phyloP scores from a whole-genome alignment of 352 stramenopile species.

The Phytophthora litchii region DNA sequence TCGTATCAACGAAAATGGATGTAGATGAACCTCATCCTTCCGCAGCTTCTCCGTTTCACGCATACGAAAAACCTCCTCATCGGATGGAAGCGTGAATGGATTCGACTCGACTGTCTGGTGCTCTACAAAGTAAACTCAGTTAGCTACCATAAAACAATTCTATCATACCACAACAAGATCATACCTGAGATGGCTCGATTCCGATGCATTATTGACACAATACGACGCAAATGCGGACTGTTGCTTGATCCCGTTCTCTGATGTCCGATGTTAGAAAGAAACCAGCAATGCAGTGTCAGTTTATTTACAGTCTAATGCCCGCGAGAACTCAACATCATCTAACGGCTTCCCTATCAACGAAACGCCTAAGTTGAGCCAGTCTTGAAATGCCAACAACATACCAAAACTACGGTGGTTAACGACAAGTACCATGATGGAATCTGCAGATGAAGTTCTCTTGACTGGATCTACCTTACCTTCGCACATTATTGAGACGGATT shows the following conservation, averaged over 20 bases:
- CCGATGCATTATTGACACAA: constrained; percentile 28
- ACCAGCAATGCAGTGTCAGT: not conserved
- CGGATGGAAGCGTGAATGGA: constrained; percentile 92
- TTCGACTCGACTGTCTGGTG: constrained; percentile 66
- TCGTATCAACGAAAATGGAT: not conserved
- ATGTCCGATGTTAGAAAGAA: not conserved
- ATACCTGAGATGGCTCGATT: constrained; percentile 30
- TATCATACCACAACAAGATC: not conserved
- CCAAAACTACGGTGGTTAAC: too few relatives aligned
- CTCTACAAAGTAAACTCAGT: constrained; percentile 28
- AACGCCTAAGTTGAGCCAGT: constrained; percentile 5
- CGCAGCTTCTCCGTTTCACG: constrained; percentile 90
- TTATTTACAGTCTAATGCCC: constrained; percentile 17
- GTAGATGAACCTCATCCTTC: constrained; percentile 65
- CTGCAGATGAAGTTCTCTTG: constrained; percentile 31
- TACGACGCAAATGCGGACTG: not conserved
- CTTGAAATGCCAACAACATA: not conserved
- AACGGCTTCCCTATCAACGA: constrained; percentile 10
- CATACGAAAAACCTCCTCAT: constrained; percentile 95
- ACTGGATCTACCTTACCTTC: constrained; percentile 14
- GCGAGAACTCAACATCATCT: not conserved
- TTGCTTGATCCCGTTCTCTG: constrained; percentile 5
- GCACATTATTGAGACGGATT: constrained; percentile 12
- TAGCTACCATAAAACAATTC: not conserved
- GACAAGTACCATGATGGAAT: constrained; percentile 41